Base-by-base conservation (phyloP, 805 yeast species). In the Lachancea cidri region DNA sequence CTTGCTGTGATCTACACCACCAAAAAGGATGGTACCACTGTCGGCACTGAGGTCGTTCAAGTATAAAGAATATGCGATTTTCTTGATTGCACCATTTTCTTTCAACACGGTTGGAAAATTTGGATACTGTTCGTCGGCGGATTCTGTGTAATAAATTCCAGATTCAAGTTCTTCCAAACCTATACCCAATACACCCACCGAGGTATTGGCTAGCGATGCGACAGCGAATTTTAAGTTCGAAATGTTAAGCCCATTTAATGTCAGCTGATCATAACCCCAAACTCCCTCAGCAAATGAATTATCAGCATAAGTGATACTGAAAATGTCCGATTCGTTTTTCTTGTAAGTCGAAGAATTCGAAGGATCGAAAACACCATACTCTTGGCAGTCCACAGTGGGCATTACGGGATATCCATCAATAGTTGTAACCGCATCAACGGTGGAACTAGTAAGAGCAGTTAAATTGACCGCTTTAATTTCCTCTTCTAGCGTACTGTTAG, bases 131-230 rank as follows among this genome's bases (percentile, higher is more conserved):
- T 36, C 22, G 17, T 49, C 37, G 3, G 59, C 48, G 4, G 58
- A 55, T 25, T 46, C 44, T 2, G 47, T 48, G 39, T 57, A 57
- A 5, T 56, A 54, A n/a, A 25, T 25, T 9, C 53, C 55, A 2
- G 76, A 68, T 58, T 86, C 94, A 39, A 81, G 71, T 24, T 78
- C 79, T 3, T 72, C 62, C 22, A 80, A 70, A 1, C 89, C 87
- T 43, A 83, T 74, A 14, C 87, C 86, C 33, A 82, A 62, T n/a
- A 83, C 87, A 31, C 91, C 88, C 4, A 57, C 46, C 15, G 76
- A 62, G 3, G 85, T 75, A 41, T 77, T 74, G 3, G 83, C 73
- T 30, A 60, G 56, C 49, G 74, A 73, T 9, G 80, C 88, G 19
- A 85, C 71, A 8, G 89, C 95, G 58, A 86, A 72, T 16, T 83